Evolutionary conservation across 768 basidiomycete species (phyloP), one percentile per base, ranked within the genome.

Genomic region (Candolleomyces eurysporus): DNA sequence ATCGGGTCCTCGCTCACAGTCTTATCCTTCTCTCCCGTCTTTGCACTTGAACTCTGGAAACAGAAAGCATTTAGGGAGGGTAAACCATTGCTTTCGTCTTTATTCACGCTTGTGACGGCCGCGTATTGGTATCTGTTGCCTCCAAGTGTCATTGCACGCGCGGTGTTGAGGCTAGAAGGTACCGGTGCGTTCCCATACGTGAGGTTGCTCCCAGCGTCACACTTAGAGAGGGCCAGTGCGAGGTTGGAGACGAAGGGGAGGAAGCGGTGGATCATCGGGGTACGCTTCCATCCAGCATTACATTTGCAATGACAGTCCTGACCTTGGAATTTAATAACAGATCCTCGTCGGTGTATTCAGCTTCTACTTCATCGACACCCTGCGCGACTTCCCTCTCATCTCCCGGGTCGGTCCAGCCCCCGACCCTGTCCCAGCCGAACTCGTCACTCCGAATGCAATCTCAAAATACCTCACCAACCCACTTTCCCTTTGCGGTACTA

Each of bases 221-320:
- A 77, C 42, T 61, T 46, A 43, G 77, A 78, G 64, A 64, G 74
- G 30, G 64, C 69, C 11, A 76, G 74, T 43, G 61, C 64, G 31
- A 60, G 68, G 36, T 17, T 65, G 42, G 70, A 72, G 43, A 31
- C 48, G 0, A 52, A 32, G 22, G 21, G 57, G 2, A 22, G 55
- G 11, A 16, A 26, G 60, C 11, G 42, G 42, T 43, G 11, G 42
- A 3, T 43, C 5, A 26, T 26, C 4, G 26, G 26, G 4, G 26
- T 26, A 26, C 26, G 26, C 4, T 26, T 26, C 2, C 26, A 26
- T 26, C 26, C 26, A 26, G 26, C 26, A 26, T 26, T 26, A 4
- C 26, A 2, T 26, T 26, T 26, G 26, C 26, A 2, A 26, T 26
- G 26, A 4, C 26, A 98, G 68, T 17, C 40, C 26, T 43, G 19